Conservation (phyloP, 1,284 basidiomycete genomes). For the Sporisorium exsertum region DNA sequence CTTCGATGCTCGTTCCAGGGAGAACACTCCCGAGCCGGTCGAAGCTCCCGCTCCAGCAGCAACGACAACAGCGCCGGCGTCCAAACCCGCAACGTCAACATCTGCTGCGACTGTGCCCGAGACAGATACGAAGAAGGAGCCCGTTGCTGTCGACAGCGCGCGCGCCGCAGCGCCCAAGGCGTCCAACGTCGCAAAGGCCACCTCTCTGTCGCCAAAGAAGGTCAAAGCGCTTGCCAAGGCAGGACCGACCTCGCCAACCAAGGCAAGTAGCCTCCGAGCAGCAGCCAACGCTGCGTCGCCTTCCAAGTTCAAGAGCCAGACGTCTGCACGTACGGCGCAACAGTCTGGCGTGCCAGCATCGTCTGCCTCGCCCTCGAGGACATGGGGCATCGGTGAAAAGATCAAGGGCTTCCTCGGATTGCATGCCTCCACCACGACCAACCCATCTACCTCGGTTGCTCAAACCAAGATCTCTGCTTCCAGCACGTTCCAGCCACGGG, state of each 20-base stretch:
- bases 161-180: conserved; percentile 13
- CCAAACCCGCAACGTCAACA: conserved; percentile 4
- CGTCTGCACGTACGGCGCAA: conserved; percentile 20
- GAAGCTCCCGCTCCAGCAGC: conserved; percentile 7
- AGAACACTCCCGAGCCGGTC: conserved; percentile 28
- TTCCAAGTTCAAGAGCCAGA: conserved; percentile 30
- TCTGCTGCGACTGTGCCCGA: not conserved
- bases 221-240: conserved; percentile 42
- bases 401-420: conserved; percentile 59
- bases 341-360: conserved; percentile 24
- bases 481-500: conserved; percentile 35
- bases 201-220: conserved; percentile 45
- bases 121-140: conserved; percentile 3
- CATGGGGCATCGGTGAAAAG: conserved; percentile 55
- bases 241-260: conserved; percentile 42
- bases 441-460: conserved; percentile 19
- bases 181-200: conserved; percentile 18
- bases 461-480: conserved; percentile 44
- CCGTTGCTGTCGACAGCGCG: not conserved
- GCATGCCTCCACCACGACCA: conserved; percentile 38
- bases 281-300: conserved; percentile 37
- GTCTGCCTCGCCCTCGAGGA: conserved; percentile 38
- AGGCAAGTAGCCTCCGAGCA: conserved; percentile 41
- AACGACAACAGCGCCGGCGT: not conserved
- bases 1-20: conserved; percentile 46